Evolutionary conservation across 2,329 filamentous ascomycete genomes (phyloP).

Genomic region (Fusarium udum): DNA sequence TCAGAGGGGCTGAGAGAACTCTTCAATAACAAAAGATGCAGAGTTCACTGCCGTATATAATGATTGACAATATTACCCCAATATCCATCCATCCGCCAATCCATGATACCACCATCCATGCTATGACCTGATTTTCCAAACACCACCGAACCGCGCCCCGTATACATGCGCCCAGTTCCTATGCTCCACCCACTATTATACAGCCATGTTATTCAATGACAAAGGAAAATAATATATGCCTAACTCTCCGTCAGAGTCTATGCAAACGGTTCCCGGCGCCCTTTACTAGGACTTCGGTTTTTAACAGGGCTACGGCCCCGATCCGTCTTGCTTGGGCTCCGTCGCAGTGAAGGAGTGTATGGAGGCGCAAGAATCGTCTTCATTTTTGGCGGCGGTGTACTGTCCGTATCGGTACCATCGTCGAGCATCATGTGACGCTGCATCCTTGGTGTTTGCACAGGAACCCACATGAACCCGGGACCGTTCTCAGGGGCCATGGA

Average conservation of each 20-base stretch:
- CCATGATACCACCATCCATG: conserved; percentile 7
- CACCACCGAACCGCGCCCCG: conserved; percentile 2
- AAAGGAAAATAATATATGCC: conserved; percentile 14
- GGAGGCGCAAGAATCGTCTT: conserved; percentile 55
- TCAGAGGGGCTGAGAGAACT: not conserved
- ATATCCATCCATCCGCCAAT: conserved; percentile 4
- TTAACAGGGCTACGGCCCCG: conserved; percentile 61
- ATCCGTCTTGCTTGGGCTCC: conserved; percentile 61
- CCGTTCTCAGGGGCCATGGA: conserved; percentile 44
- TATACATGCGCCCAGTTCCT: conserved; percentile 27
- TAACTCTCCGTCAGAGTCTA: not conserved
- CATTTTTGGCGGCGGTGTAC: conserved; percentile 55
- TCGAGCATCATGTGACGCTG: conserved; percentile 55
- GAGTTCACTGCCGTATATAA: conserved; percentile 2
- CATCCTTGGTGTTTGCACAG: conserved; percentile 59
- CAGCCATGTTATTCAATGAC: conserved; percentile 21
- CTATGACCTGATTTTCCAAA: conserved; percentile 26
- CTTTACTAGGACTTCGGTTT: conserved; percentile 52
- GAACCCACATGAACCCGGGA: conserved; percentile 61
- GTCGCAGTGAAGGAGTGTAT: conserved; percentile 57
- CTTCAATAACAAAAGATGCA: not conserved
- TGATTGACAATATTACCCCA: conserved; percentile 15
- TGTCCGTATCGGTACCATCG: conserved; percentile 63
- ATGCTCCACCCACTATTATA: conserved; percentile 35
- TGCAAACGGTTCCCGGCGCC: conserved; percentile 18